Base-by-base conservation (phyloP, 495 filamentous ascomycete genomes). In the Penicillium verhagenii region DNA sequence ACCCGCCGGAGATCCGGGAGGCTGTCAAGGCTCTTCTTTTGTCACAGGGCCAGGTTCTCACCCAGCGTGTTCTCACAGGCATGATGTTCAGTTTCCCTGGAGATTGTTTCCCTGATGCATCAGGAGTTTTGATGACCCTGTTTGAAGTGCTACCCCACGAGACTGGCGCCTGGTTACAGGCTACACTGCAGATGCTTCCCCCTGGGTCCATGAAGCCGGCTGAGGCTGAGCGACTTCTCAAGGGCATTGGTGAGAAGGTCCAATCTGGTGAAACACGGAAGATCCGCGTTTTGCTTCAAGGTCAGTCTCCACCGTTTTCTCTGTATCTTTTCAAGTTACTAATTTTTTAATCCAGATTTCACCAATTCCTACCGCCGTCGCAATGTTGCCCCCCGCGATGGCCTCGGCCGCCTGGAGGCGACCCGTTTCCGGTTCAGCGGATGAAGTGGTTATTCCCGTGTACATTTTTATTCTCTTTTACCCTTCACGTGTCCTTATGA, bases 31-130 rank as follows among this genome's bases (percentile, higher is more conserved):
- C 81, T 40, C 81, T 97, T 31, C 66, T 96, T 44, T 47, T 79
- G 2, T 74, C 78, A 0, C 84, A 92, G 46, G 94, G 95, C 45
- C 87, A 92, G 67, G 68, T 82, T 21, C 78, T 99, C 29, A 81
- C 90, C 19, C 91, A 96, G 67, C 89, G 90, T 38, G 83, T 95
- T 35, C 73, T 97, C 65, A 92, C 91, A 4, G 94, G 94, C 57
- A 93, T 99, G 92, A 97, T 99, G 92, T 97, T 96, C 67, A 91
- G 85, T 0, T 99, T 97, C 77, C 94, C 94, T 0, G 82, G 85
- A 40, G 95, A 96, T 66, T 97, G 92, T 72, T 92, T 97, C 69
- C 82, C 92, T 1, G 95, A 97, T 70, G 92, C 91, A 6, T 94
- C 89, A 21, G 90, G 92, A 10, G 89, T 96, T n/a, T 72, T 97